Evolutionary conservation across 805 yeast genomes (phyloP), one percentile per base, ranked within the genome.

Genomic region (Kodamaea restingae): DNA sequence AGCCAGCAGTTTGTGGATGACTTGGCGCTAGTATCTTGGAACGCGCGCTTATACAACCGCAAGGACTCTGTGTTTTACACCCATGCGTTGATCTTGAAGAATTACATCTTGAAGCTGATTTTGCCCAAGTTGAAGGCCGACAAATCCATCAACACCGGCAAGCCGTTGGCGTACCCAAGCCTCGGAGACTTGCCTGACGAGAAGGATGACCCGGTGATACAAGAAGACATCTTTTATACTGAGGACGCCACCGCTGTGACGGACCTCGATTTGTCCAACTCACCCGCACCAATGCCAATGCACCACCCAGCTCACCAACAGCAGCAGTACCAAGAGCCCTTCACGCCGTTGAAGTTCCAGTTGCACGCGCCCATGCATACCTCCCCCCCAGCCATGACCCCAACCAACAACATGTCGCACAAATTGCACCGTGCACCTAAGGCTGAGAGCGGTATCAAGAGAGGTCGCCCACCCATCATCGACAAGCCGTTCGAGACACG

Each of bases 401-500:
- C 26, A 9, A 7, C 35, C 7, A 26, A 28, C 3, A 18, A 18
- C 20, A 17, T 25, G n/a, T 9, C 40, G 8, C 35, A 39, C 26
- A 34, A 29, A 20, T 22, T 18, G 5, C 30, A 34, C 29, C 14
- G 38, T 9, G 24, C 18, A n/a, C 22, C 33, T 31, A 34, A 34
- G 26, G 44, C 49, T 17, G 67, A 61, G 33, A 56, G 62, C 17
- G 81, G 87, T 50, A 75, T 78, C 22, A 82, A 86, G 59, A 74
- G 95, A 54, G 95, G 95, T 14, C 74, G 95, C 51, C 96, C 96
- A 4, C 95, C 96, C 2, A 83, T 87, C 41, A 87, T 88, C 36
- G 95, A 86, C 58, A 83, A 80, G 55, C 95, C 95, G 4, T 90
- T 84, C 60, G 97, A 93, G 61, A 88, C 88, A 55, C 73, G 97